Conservation (phyloP, 768 basidiomycete genomes). For the Pulveroboletus sp. region DNA sequence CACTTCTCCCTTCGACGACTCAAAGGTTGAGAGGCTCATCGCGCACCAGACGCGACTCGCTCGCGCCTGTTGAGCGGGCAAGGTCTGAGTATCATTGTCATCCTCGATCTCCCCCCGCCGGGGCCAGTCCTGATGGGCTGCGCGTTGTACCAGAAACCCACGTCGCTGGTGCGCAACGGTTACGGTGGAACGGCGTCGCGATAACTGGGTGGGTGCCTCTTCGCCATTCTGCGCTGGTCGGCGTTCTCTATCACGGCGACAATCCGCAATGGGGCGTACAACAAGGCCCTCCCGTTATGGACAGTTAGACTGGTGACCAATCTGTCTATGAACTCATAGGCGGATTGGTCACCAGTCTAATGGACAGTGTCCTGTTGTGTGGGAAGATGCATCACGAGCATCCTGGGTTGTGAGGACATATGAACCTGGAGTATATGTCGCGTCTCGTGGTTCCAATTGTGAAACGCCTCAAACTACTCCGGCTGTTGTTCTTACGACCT, state of each 20-base stretch:
- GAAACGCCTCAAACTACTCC: too few species aligned
- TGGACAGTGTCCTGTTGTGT: too few species aligned
- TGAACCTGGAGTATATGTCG: too few species aligned
- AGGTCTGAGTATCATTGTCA: constrained; percentile 21
- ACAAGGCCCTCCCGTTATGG: too few species aligned
- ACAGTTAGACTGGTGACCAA: too few species aligned
- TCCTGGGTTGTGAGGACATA: too few species aligned
- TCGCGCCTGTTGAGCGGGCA: constrained; percentile 23
- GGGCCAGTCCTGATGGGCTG: constrained; percentile 15
- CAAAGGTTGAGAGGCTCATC: constrained; percentile 17
- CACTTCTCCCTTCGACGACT: constrained; percentile 4
- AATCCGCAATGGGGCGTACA: too few species aligned
- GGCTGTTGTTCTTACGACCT: too few species aligned
- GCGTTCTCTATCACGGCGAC: constrained; percentile 10
- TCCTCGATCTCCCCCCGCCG: constrained; percentile 20
- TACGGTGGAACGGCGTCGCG: constrained; percentile 14
- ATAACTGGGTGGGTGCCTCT: constrained; percentile 11
- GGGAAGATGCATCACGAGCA: too few species aligned
- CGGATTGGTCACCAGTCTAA: too few species aligned
- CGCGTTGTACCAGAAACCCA: constrained; percentile 15
- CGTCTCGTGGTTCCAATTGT: too few species aligned
- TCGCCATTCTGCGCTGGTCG: background rate
- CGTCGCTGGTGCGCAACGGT: background rate
- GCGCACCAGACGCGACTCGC: constrained; percentile 10
- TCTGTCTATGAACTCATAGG: too few species aligned